Conservation (phyloP, 768 basidiomycete genomes). For the Macrolepiota fuliginosa region DNA sequence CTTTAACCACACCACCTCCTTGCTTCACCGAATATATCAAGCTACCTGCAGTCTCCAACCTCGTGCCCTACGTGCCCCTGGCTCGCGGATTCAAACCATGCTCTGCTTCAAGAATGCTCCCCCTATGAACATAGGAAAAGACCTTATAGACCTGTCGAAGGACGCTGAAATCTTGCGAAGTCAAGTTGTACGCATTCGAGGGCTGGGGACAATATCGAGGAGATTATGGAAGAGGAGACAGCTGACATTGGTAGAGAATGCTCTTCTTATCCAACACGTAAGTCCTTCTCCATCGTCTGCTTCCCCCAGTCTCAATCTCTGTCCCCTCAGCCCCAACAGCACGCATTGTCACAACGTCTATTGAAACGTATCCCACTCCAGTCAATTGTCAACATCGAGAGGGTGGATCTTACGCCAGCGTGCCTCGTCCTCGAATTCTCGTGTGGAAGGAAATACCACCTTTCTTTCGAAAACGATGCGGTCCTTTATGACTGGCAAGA, state of each 20-base stretch:
- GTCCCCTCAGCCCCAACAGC: not conserved
- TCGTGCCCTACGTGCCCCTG: conserved; percentile 10
- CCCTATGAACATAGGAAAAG: conserved; percentile 8
- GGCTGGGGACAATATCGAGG: conserved; percentile 3
- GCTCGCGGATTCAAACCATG: conserved; percentile 8
- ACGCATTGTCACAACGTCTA: conserved; percentile 6
- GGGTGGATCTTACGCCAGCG: conserved; percentile 34
- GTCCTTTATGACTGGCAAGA: conserved; percentile 47
- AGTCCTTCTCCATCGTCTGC: not conserved
- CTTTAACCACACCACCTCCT: conserved; percentile 12
- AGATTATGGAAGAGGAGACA: conserved; percentile 11
- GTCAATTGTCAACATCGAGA: conserved; percentile 36
- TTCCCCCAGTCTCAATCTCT: not conserved
- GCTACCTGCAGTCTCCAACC: conserved; percentile 7
- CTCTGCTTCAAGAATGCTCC: conserved; percentile 13
- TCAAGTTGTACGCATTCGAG: conserved; percentile 1
- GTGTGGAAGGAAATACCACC: conserved; percentile 26
- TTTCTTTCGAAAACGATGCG: conserved; percentile 35
- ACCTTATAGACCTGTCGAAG: conserved; percentile 11
- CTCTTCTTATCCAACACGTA: conserved; percentile 12
- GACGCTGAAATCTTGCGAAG: conserved; percentile 9
- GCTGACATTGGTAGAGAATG: conserved; percentile 11
- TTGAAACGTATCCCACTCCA: conserved; percentile 26
- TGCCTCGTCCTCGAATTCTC: conserved; percentile 33
- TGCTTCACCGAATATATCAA: conserved; percentile 12